Percentiles rank a stretch among this genome's conserved stretches.
Evolutionary conservation across 2,329 filamentous ascomycete species (phyloP).

Genomic region (Sporothrix mexicana): DNA sequence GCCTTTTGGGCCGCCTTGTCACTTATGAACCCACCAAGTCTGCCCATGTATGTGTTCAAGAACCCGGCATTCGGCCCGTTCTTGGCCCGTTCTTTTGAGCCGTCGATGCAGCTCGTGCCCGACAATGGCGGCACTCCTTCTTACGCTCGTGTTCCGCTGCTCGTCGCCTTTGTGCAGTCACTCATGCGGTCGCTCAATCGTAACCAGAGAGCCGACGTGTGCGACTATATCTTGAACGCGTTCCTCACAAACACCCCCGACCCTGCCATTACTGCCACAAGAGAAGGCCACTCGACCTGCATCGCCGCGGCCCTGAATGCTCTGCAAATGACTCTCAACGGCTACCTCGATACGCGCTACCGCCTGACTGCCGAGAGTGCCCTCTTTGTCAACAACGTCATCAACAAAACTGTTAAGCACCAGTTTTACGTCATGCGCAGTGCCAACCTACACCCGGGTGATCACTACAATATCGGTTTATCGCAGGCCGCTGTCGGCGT

Average conservation of each 20-base stretch:
- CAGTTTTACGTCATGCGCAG: slow-evolving; percentile 64
- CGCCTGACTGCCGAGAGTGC: slow-evolving; percentile 47
- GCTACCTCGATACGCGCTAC: slow-evolving; percentile 57
- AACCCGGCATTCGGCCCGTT: slow-evolving; percentile 70
- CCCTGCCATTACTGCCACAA: slow-evolving; percentile 58
- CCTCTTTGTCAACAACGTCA: slow-evolving; percentile 67
- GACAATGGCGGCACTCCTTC: not conserved
- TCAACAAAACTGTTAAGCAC: slow-evolving; percentile 69
- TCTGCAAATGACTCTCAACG: slow-evolving; percentile 61
- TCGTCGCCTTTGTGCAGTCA: slow-evolving; percentile 77
- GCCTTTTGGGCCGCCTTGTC: slow-evolving; percentile 91
- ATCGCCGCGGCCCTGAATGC: slow-evolving; percentile 69
- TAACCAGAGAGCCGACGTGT: slow-evolving; percentile 73
- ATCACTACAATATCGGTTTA: slow-evolving; percentile 58
- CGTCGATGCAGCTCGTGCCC: slow-evolving; percentile 50
- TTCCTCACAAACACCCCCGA: slow-evolving; percentile 57
- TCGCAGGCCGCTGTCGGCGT: slow-evolving; percentile 65
- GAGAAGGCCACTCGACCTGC: slow-evolving; percentile 65
- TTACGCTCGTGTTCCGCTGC: slow-evolving; percentile 48
- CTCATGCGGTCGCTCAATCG: slow-evolving; percentile 79
- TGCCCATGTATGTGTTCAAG: slow-evolving; percentile 83
- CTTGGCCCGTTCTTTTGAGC: slow-evolving; percentile 64
- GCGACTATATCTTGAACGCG: slow-evolving; percentile 76
- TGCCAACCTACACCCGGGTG: slow-evolving; percentile 53
- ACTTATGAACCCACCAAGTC: slow-evolving; percentile 75